These are phyloP conservation scores for Eucalyptus grandis DNA, from an alignment of 345 rosid species.

Conservation along the genomic window DNA sequence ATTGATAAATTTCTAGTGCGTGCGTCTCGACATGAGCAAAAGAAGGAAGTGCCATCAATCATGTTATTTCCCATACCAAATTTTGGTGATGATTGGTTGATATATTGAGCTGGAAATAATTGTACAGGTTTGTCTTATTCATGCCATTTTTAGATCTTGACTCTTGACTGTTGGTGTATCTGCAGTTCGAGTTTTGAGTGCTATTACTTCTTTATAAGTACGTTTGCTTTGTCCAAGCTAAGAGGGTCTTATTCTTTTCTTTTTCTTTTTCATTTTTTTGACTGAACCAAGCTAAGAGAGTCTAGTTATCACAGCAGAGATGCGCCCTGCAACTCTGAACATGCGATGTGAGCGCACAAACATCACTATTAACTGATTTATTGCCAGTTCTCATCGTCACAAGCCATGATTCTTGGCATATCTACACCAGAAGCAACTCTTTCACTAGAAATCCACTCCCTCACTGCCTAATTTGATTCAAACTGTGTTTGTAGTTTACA, in stretches of 20 bases:
- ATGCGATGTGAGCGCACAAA: background rate
- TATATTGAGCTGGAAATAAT: background rate
- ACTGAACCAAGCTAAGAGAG: background rate
- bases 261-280: background rate
- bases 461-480: background rate
- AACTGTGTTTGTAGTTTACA: background rate
- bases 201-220: background rate
- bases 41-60: background rate
- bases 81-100: background rate
- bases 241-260: background rate
- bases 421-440: background rate
- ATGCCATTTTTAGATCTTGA: background rate
- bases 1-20: background rate
- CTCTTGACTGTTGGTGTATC: background rate
- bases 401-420: background rate
- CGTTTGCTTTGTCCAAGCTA: background rate
- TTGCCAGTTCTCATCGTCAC: background rate
- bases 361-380: background rate
- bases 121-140: background rate
- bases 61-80: background rate
- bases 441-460: background rate
- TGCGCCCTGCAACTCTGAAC: background rate
- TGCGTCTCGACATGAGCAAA: background rate
- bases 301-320: background rate
- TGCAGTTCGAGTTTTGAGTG: background rate